A percentile compares a stretch with the other conserved stretches of the same genome.
Evolutionary conservation across 768 basidiomycete species (phyloP).

Genomic region (Coprinopsis marcescibilis): DNA sequence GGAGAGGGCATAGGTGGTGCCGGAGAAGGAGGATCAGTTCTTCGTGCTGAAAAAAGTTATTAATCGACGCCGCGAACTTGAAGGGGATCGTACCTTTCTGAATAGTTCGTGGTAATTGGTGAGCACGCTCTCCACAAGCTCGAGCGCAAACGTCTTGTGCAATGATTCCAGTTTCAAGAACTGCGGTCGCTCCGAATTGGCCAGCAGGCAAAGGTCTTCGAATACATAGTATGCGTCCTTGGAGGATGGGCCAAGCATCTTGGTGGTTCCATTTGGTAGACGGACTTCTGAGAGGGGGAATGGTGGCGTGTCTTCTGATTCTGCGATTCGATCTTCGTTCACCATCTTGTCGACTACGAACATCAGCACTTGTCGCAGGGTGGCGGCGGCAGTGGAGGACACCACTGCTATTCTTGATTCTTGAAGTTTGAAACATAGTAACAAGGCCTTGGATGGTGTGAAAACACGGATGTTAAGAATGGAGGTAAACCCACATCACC

Average conservation of each 20-base stretch:
- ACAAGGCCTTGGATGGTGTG: conserved; percentile 53
- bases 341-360: conserved; percentile 95
- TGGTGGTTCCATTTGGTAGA: conserved; percentile 66
- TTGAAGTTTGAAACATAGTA: conserved; percentile 94
- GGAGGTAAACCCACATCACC: conserved; percentile 58
- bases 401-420: conserved; percentile 96
- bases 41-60: conserved; percentile 46
- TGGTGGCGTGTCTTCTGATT: conserved; percentile 29
- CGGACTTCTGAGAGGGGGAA: conserved; percentile 35
- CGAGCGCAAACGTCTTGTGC: conserved; percentile 93
- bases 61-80: not conserved
- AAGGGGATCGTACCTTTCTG: conserved; percentile 49
- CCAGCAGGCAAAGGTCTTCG: conserved; percentile 87
- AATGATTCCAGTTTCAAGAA: conserved; percentile 79
- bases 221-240: conserved; percentile 85
- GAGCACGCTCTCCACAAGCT: conserved; percentile 93
- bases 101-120: conserved; percentile 89
- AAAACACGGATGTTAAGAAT: not conserved
- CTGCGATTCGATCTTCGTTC: conserved; percentile 52
- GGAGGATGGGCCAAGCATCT: conserved; percentile 65
- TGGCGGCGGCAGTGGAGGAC: conserved; percentile 94
- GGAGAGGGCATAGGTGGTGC: conserved; percentile 84
- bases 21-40: conserved; percentile 84
- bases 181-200: conserved; percentile 71
- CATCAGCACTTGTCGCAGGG: conserved; percentile 94